Evolutionary conservation across 495 filamentous ascomycete genomes (phyloP).

Genomic region (Evansstolkia leycettana): DNA sequence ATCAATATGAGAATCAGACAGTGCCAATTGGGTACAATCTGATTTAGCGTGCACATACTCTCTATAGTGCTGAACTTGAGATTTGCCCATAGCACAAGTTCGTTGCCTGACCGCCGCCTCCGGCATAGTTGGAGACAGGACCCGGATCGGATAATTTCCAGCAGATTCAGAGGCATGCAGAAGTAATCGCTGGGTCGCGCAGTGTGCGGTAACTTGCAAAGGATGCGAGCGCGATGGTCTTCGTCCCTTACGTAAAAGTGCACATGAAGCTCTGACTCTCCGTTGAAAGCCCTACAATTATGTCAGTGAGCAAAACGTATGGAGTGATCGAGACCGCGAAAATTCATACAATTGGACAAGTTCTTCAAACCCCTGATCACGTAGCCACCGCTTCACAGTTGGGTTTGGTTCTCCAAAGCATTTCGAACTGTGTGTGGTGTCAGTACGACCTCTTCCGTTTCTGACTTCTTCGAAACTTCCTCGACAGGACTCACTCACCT

Average conservation of each 20-base stretch:
- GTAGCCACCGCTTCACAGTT: slow-evolving; percentile 24
- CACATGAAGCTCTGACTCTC: slow-evolving; percentile 36
- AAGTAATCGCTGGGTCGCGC: slow-evolving; percentile 27
- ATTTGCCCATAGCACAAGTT: slow-evolving; percentile 41
- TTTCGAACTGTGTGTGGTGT: slow-evolving; percentile 26
- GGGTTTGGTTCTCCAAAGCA: slow-evolving; percentile 33
- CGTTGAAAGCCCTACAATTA: slow-evolving; percentile 21
- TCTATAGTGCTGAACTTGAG: slow-evolving; percentile 48
- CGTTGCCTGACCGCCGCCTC: slow-evolving; percentile 25
- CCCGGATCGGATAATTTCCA: slow-evolving; percentile 40
- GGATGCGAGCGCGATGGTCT: slow-evolving; percentile 45
- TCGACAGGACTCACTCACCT: slow-evolving; percentile 25
- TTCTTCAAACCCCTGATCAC: slow-evolving; percentile 22
- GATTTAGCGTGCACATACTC: slow-evolving; percentile 21
- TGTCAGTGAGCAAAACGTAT: background rate
- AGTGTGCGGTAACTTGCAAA: slow-evolving; percentile 35
- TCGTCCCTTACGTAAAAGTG: slow-evolving; percentile 40
- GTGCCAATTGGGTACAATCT: background rate
- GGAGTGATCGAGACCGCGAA: background rate
- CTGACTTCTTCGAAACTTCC: no score
- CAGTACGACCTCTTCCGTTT: slow-evolving; percentile 9
- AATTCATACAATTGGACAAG: slow-evolving; percentile 29
- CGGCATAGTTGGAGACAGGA: slow-evolving; percentile 45
- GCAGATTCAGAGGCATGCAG: slow-evolving; percentile 37
- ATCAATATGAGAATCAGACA: background rate